Base-by-base conservation (phyloP, 768 basidiomycete genomes). In the Leccinum uliginosum region DNA sequence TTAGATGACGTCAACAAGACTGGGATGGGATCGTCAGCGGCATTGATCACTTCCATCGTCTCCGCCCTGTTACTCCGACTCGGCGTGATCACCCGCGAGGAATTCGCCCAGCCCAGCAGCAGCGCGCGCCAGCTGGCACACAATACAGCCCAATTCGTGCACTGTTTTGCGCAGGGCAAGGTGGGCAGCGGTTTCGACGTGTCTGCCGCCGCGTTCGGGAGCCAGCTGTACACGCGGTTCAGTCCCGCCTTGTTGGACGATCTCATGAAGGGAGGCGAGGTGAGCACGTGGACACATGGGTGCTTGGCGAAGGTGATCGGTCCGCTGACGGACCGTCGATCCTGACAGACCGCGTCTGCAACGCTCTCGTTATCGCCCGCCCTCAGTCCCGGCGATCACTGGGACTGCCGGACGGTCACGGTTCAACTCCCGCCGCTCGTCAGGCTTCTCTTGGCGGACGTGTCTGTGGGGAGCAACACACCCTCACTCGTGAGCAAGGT, bases 111-210 rank as follows among this genome's bases (percentile, higher is more conserved):
- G 26, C 68, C 75, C 6, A 65, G 75, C 44, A 75, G 73, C 63
- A 73, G 77, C 24, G 83, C 80, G 21, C 75, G 83, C 58, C 72
- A 75, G 58, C 73, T 97, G 17, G 87, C 91, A 0, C 97, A 99
- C 72, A 98, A 97, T 69, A 80, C 91, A 44, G 87, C 97, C 4
- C 97, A 99, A 68, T 97, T 87, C 69, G 83, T 93, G 7, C 97
- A 99, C 71, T 98, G 94, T 67, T 78, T 94, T 35, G 97, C 96
- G 0, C 97, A 99, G 74, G 97, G 97, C 40, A 99, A 99, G 74
- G 87, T 99, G 15, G 97, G 97, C 29, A 93, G 91, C 65, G 97
- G 97, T 6, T 99, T 99, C 74, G 97, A 99, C 66, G 91, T 99
- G 48, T 85, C 92, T 6, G 84, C 93, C 0, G 96, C 96, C 1